Evolutionary conservation across 352 stramenopile species (phyloP).

Genomic region (Elongisporangium undulatum): DNA sequence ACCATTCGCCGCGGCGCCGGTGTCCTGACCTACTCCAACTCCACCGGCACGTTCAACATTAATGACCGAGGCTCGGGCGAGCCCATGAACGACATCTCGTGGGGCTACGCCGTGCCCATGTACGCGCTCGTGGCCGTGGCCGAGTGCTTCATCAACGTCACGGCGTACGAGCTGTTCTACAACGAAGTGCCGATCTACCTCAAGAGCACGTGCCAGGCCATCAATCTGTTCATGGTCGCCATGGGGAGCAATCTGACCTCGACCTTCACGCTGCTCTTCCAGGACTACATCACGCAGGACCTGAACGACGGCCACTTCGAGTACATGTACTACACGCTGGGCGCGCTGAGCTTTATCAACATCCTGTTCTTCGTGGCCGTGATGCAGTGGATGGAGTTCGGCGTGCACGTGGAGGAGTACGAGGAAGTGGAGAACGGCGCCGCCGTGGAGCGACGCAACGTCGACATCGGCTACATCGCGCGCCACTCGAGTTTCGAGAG

Average conservation of each 20-base stretch:
- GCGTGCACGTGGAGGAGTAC: conserved; percentile 62
- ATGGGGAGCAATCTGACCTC: conserved; percentile 88
- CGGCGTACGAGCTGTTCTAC: conserved; percentile 87
- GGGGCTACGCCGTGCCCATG: conserved; percentile 77
- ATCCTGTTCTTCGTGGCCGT: conserved; percentile 66
- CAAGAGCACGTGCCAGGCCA: conserved; percentile 85
- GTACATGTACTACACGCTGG: conserved; percentile 89
- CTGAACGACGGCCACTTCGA: conserved; percentile 84
- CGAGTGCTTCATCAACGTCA: conserved; percentile 88
- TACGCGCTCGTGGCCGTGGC: conserved; percentile 80
- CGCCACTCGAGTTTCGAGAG: conserved; percentile 78
- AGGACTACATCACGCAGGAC: conserved; percentile 62
- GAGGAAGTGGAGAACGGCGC: conserved; percentile 59
- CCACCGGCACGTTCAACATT: conserved; percentile 23
- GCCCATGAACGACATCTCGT: conserved; percentile 83
- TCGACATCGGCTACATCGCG: conserved; percentile 66
- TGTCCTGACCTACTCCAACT: conserved; percentile 30
- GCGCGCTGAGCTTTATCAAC: conserved; percentile 66
- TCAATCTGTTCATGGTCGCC: conserved; percentile 86
- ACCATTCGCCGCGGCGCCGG: conserved; percentile 54
- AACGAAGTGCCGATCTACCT: conserved; percentile 83
- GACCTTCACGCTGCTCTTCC: conserved; percentile 84
- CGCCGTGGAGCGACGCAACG: conserved; percentile 50
- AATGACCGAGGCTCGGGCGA: conserved; percentile 49
- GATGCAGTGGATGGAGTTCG: conserved; percentile 88